Conservation (phyloP, 768 basidiomycete species). For the Suillus sp. region DNA sequence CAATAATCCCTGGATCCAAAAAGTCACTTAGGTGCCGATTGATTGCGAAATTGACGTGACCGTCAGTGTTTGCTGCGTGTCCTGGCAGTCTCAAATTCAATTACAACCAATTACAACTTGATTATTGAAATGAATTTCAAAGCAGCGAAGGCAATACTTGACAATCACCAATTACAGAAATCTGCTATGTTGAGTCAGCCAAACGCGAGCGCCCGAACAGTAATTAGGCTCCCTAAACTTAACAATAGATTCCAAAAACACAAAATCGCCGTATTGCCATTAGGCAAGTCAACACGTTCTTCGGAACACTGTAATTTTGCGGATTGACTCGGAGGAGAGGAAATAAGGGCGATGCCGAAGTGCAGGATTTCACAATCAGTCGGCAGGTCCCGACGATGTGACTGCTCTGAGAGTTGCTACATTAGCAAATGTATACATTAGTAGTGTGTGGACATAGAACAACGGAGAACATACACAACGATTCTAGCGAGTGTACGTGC, state of each 20-base stretch:
- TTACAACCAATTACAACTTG: not conserved
- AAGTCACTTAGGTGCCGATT: not conserved
- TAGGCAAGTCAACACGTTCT: slow-evolving; percentile 9
- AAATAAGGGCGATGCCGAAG: slow-evolving; percentile 20
- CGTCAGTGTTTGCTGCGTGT: slow-evolving; percentile 4
- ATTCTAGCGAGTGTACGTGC: slow-evolving; percentile 7
- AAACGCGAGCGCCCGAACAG: slow-evolving; percentile 21
- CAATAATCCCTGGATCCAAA: slow-evolving; percentile 5
- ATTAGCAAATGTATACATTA: slow-evolving; percentile 6
- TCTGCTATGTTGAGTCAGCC: slow-evolving; percentile 19
- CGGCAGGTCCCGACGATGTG: slow-evolving; percentile 10
- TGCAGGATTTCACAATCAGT: slow-evolving; percentile 15
- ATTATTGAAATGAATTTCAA: slow-evolving; percentile 7
- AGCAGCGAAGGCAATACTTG: slow-evolving; percentile 3
- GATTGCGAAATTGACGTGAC: slow-evolving; percentile 9
- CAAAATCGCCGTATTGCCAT: slow-evolving; percentile 11
- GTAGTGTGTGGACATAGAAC: slow-evolving; percentile 10
- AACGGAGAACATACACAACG: slow-evolving; percentile 5
- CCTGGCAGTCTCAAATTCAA: slow-evolving; percentile 1
- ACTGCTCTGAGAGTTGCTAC: not conserved
- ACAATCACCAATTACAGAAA: slow-evolving; percentile 7
- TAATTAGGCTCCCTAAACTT: slow-evolving; percentile 30
- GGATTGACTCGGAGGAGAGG: slow-evolving; percentile 17
- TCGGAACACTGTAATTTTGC: slow-evolving; percentile 14
- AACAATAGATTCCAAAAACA: slow-evolving; percentile 15